Conservation (phyloP, 768 basidiomycete species). For the Leccinum boreale region DNA sequence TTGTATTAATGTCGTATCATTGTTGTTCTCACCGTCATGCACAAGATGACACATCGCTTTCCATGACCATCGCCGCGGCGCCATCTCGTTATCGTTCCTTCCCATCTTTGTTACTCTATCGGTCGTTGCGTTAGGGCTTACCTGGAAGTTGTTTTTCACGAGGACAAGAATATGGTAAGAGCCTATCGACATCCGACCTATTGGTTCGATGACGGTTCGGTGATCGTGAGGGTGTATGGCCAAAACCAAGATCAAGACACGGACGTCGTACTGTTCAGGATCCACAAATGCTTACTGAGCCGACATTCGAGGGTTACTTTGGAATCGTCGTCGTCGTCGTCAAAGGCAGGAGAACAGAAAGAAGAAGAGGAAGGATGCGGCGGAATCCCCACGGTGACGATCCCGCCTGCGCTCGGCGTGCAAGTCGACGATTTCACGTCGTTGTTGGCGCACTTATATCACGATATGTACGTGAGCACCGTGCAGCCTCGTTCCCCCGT, state of each 20-base stretch:
- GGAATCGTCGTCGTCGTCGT: background rate
- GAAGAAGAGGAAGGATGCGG: background rate
- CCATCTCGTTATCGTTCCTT: constrained; percentile 2
- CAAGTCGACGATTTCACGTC: constrained; percentile 48
- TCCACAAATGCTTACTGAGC: constrained; percentile 51
- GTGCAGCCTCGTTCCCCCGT: background rate
- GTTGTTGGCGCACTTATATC: constrained; percentile 63
- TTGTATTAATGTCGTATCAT: background rate
- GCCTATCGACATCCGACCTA: constrained; percentile 43
- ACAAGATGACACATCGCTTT: background rate
- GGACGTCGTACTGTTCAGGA: constrained; percentile 43
- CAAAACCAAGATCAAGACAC: background rate
- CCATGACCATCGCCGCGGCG: background rate
- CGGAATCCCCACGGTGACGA: constrained; percentile 16
- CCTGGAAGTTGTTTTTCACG: constrained; percentile 7
- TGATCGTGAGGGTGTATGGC: constrained; percentile 42
- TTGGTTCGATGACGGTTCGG: constrained; percentile 67
- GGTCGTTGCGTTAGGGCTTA: background rate
- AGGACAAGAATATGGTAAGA: background rate
- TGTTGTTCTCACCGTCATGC: background rate
- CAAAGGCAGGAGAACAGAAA: background rate
- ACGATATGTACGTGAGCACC: constrained; percentile 63
- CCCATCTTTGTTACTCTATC: constrained; percentile 7
- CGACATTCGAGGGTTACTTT: constrained; percentile 42
- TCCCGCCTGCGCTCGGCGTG: constrained; percentile 40